phyloP scores from a whole-genome alignment of 2,329 filamentous ascomycete species.

The Aspergillus aculeatus region DNA sequence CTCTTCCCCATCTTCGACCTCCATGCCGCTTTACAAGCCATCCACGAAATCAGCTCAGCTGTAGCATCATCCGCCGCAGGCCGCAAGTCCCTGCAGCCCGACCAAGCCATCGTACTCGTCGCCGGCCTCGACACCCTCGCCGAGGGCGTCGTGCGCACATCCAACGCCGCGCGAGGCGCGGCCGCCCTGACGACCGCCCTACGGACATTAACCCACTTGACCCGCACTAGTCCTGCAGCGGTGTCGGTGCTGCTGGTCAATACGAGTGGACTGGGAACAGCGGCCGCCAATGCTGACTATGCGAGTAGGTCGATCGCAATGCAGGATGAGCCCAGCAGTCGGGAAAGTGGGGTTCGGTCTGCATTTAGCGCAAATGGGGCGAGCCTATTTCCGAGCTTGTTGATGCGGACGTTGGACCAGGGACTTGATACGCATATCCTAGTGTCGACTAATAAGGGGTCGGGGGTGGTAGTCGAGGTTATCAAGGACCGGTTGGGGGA shows the following conservation, averaged over 20 bases:
- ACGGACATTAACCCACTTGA: conserved; percentile 34
- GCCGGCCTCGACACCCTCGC: conserved; percentile 39
- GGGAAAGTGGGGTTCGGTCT: conserved; percentile 27
- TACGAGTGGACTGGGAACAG: conserved; percentile 31
- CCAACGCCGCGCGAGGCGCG: conserved; percentile 36
- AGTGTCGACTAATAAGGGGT: conserved; percentile 28
- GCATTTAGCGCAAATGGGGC: conserved; percentile 23
- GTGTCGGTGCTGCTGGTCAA: conserved; percentile 40
- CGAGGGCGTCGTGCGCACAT: conserved; percentile 38
- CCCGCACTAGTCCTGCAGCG: conserved; percentile 27
- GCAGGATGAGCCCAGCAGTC: too few species aligned
- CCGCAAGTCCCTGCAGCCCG: background rate
- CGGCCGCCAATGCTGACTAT: background rate
- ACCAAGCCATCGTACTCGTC: conserved; percentile 15
- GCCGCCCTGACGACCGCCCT: conserved; percentile 34
- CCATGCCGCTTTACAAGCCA: conserved; percentile 29
- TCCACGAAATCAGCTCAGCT: conserved; percentile 29
- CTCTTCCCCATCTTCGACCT: conserved; percentile 36
- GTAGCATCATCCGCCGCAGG: background rate
- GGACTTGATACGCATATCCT: conserved; percentile 42
- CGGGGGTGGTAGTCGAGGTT: conserved; percentile 34
- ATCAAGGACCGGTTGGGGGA: conserved; percentile 41
- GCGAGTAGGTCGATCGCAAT: background rate
- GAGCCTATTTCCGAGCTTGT: conserved; percentile 28
- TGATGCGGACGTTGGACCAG: conserved; percentile 39